Evolutionary conservation across 108 stramenopile species (phyloP).

Genomic region (Chaetoceros muelleri): DNA sequence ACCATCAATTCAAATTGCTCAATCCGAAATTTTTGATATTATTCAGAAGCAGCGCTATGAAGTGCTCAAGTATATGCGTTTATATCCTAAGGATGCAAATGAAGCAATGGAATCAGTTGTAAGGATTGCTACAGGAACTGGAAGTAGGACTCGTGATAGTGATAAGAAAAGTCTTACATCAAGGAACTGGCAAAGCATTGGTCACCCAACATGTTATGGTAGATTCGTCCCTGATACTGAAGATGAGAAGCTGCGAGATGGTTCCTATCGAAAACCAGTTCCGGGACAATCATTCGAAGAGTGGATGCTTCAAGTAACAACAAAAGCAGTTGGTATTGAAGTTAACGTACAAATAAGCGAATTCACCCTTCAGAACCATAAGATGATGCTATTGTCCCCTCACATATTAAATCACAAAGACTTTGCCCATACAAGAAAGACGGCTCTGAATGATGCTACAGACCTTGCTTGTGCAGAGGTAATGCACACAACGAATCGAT

Average conservation of each 20-base stretch:
- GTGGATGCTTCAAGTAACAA: constrained; percentile 95
- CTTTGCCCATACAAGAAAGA: constrained; percentile 53
- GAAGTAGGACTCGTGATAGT: constrained; percentile 51
- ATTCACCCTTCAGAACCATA: constrained; percentile 96
- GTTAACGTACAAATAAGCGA: constrained; percentile 94
- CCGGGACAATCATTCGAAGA: constrained; percentile 86
- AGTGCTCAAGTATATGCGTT: constrained; percentile 85
- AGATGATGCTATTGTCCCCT: constrained; percentile 89
- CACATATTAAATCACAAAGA: constrained; percentile 84
- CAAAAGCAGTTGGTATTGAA: constrained; percentile 94
- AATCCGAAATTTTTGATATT: constrained; percentile 91
- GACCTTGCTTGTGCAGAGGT: constrained; percentile 96
- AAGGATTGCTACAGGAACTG: constrained; percentile 88
- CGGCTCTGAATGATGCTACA: constrained; percentile 50
- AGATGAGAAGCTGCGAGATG: constrained; percentile 85
- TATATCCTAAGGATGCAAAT: constrained; percentile 74
- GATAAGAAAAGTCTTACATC: constrained; percentile 64
- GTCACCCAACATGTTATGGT: constrained; percentile 85
- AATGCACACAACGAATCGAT: constrained; percentile 89
- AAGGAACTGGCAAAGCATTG: constrained; percentile 90
- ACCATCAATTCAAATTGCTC: constrained; percentile 89
- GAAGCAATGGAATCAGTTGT: constrained; percentile 94
- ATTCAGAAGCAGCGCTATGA: constrained; percentile 87
- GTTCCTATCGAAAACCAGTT: constrained; percentile 69
- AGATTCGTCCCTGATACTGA: constrained; percentile 97